These are phyloP conservation scores for Pleurotus pulmonarius DNA, from an alignment of 768 basidiomycete genomes.

Conservation along the genomic window DNA sequence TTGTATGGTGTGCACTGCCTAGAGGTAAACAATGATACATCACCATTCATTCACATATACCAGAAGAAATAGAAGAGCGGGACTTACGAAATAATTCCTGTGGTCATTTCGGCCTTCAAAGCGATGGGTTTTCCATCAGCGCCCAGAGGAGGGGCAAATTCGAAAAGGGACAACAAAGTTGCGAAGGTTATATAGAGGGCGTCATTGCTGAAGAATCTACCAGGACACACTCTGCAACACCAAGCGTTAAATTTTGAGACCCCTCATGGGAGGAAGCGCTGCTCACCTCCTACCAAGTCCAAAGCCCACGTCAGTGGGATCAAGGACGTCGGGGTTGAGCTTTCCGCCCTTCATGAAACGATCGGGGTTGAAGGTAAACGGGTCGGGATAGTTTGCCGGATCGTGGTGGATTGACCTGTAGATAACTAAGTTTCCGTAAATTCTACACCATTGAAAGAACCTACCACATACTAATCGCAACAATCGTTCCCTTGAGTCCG, in stretches of 20 bases:
- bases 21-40: not conserved
- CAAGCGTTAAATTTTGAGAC: not conserved
- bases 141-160: not conserved
- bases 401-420: conserved; percentile 24
- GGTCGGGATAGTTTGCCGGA: conserved; percentile 17
- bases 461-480: conserved; percentile 27
- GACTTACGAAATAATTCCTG: not conserved
- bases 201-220: not conserved
- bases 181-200: not conserved
- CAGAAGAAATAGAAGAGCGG: not conserved
- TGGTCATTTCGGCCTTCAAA: not conserved
- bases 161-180: not conserved
- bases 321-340: conserved; percentile 10
- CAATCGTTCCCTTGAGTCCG: conserved; percentile 16
- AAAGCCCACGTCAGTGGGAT: conserved; percentile 11
- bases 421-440: not conserved
- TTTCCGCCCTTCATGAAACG: conserved; percentile 24
- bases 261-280: not conserved
- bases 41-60: not conserved
- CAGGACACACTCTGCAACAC: not conserved
- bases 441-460: not conserved
- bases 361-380: conserved; percentile 28
- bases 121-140: not conserved
- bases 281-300: conserved; percentile 14
- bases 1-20: not conserved